Evolutionary conservation across 140 eudicot species (phyloP), one percentile per base, ranked within the genome.

Genomic region (Flaveria floridana): DNA sequence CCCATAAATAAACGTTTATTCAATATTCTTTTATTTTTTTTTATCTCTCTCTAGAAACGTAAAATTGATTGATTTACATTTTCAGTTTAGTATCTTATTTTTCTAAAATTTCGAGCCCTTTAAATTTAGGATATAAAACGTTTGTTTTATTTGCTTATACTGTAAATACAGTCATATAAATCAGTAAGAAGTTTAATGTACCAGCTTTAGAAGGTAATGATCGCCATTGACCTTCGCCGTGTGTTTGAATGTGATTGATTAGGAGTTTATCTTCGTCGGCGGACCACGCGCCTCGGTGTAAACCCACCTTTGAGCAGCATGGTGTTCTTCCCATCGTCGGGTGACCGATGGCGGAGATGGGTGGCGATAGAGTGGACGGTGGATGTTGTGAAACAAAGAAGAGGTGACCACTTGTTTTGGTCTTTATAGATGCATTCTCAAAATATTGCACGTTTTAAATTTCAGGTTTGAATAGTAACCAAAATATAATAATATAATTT

Each of bases 221-320:
- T 28, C 69, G 69, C 69, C 69, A 64, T 15, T 64, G 69, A 7
- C 69, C 69, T 64, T 64, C 47, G 7, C 69, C 69, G 19, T 64
- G 47, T 6, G 69, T 7, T 64, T 64, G 69, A 64, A 64, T 64
- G 69, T 64, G 2, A 1, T 64, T 2, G 23, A 34, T 64, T 23
- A 64, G 69, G 69, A 64, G 69, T 30, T 64, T 64, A 12, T 64
- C 69, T 64, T 64, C 69, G 1, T 64, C 69, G 13, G 13, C 8
- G 6, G 48, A 64, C 69, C 69, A 56, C 21, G 63, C 63, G 2
- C 63, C 63, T 6, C 63, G 26, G 63, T 56, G 63, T 8, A 56
- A 19, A 56, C 63, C 63, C 14, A 56, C 63, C 63, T 56, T 56
- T 20, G 63, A 56, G 11, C 63, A 56, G 28, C 69, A 64, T 15